phyloP scores from a whole-genome alignment of 2,329 filamentous ascomycete species.

The Exserohilum turcica region DNA sequence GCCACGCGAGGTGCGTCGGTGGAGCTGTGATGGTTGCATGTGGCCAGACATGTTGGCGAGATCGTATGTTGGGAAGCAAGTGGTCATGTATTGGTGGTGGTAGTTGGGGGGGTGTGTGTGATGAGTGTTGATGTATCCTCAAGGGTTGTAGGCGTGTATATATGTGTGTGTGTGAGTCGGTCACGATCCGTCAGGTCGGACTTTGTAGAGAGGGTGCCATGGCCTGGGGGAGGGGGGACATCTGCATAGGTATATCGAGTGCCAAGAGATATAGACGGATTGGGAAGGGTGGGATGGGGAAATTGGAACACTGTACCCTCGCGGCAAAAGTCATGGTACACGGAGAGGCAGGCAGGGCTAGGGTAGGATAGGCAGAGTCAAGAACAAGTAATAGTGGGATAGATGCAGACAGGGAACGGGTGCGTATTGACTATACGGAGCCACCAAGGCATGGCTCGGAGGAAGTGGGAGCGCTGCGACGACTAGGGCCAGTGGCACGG shows the following conservation, averaged over 20 bases:
- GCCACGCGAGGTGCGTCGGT: conserved; percentile 41
- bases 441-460: conserved; percentile 43
- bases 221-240: conserved; percentile 20
- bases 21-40: conserved; percentile 34
- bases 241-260: conserved; percentile 45
- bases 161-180: conserved; percentile 12
- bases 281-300: conserved; percentile 42
- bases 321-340: conserved; percentile 42
- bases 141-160: neutral
- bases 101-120: too few species aligned
- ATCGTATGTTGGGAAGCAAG: conserved; percentile 24
- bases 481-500: conserved; percentile 47
- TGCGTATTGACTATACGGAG: conserved; percentile 39
- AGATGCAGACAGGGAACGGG: conserved; percentile 43
- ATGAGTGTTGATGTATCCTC: conserved; percentile 15
- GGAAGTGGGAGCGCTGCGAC: conserved; percentile 47
- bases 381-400: conserved; percentile 38
- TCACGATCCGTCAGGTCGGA: conserved; percentile 28
- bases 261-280: conserved; percentile 47
- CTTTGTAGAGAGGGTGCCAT: conserved; percentile 17
- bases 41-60: conserved; percentile 33
- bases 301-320: conserved; percentile 35
- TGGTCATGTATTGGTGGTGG: conserved; percentile 4
- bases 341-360: conserved; percentile 33
- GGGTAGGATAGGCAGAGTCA: conserved; percentile 40